Base-by-base conservation (phyloP, 148 eudicot species). In the Fagopyrum tataricum region DNA sequence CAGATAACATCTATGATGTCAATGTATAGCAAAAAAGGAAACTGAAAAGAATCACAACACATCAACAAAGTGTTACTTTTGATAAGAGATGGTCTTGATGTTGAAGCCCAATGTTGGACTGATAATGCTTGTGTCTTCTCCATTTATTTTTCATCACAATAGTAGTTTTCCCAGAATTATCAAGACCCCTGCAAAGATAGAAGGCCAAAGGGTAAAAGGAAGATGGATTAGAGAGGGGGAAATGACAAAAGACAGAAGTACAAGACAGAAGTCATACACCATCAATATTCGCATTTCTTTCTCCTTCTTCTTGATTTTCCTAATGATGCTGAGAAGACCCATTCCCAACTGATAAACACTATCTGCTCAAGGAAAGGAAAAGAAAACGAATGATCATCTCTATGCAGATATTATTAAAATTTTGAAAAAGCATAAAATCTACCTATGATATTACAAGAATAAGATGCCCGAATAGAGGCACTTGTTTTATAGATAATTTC, bases 281-380 rank as follows among this genome's bases (percentile, higher is more conserved):
- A 94, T 89, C 26, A 94, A 90, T 75, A 94, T 91, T 47, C 97
- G 86, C 98, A 94, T 94, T 79, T 94, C 98, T 75, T 94, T 94
- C 79, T 94, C 98, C 67, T 91, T 94, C 42, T 80, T 82, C 90
- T 94, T 94, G 83, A 94, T 91, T 79, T 91, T 94, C 49, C 96
- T 82, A 75, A 94, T 94, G 59, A 94, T 94, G 78, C 98, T 94
- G 48, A 94, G 91, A 31, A 91, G 90, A 18, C 98, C 98, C 98
- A 94, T 94, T 76, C n/a, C 24, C 72, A 4, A 59, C 39, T 61
- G 23, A 44, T 17, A 20, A 56, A 11, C 18, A 21, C 48, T 59
- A 59, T 26, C 67, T 61, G 40, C 67, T 61, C 17, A 26, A 61
- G 41, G 2, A 24, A 24, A 24, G 5, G 8, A 55, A 20, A 55